phyloP scores from a whole-genome alignment of 2,329 filamentous ascomycete genomes.

The Epichloe sibirici region DNA sequence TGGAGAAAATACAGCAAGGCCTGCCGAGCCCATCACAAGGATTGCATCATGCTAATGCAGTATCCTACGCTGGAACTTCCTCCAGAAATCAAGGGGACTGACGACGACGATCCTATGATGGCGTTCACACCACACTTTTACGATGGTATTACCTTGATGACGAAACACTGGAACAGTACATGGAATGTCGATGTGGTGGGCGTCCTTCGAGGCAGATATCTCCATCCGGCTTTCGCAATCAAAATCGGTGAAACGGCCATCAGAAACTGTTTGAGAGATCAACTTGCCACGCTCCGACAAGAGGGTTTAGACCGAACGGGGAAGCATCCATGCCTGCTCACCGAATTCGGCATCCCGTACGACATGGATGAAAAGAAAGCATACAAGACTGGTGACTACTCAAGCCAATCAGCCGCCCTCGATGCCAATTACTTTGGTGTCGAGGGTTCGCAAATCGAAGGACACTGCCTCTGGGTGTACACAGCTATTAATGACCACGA shows the following conservation, averaged over 20 bases:
- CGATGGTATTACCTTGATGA: conserved; percentile 91
- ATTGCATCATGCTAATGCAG: conserved; percentile 82
- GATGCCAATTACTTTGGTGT: conserved; percentile 93
- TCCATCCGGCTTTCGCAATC: conserved; percentile 80
- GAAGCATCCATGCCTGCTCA: conserved; percentile 77
- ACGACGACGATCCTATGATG: conserved; percentile 80
- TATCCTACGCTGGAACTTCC: conserved; percentile 87
- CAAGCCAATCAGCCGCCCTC: conserved; percentile 81
- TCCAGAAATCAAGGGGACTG: conserved; percentile 72
- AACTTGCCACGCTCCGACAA: conserved; percentile 68
- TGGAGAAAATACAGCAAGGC: conserved; percentile 65
- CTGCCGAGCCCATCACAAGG: conserved; percentile 63
- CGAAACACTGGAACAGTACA: conserved; percentile 94
- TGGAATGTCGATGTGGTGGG: conserved; percentile 98
- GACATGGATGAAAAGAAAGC: conserved; percentile 97
- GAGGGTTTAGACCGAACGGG: conserved; percentile 86
- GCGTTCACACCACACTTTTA: conserved; percentile 94
- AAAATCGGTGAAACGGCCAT: conserved; percentile 90
- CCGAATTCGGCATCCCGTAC: conserved; percentile 94
- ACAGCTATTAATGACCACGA: conserved; percentile 71
- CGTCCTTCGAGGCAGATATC: conserved; percentile 76
- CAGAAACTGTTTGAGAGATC: conserved; percentile 81
- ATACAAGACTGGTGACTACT: conserved; percentile 91
- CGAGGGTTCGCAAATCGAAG: conserved; percentile 72
- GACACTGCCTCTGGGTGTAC: conserved; percentile 86